Base-by-base conservation (phyloP, 2,329 filamentous ascomycete genomes). In the Epichloe sp. region DNA sequence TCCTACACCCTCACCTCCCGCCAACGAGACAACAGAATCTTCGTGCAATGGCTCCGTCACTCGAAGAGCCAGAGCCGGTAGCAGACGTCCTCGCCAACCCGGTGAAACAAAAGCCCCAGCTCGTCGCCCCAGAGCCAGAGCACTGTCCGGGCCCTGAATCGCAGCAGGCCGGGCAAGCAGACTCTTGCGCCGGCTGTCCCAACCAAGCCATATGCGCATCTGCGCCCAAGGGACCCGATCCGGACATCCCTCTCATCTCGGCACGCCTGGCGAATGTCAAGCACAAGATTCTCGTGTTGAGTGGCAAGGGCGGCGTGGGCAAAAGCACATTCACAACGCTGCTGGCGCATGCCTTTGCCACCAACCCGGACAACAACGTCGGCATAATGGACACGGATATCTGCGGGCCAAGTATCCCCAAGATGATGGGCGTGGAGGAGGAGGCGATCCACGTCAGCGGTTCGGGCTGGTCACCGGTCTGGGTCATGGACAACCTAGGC, bases 371-470 rank as follows among this genome's bases (percentile, higher is more conserved):
- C 44, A 84, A 74, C 52, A 88, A 81, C 1, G 87, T 98, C 31
- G 93, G 91, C 19, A 84, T 98, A 59, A 96, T 97, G 88, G 93
- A 98, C 68, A 94, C 93, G 6, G 93, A 98, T 67, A 95, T 98
- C 55, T 96, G 89, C 69, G 93, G 93, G 0, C 93, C 93, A 0
- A 88, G 83, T 56, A 96, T 98, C 61, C 93, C 93, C 19, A 96
- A 96, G 72, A 97, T 98, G 91, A 90, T 98, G 83, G 93, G 93
- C 36, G 91, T 96, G 1, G 90, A 96, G 68, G 73, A 81, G 26
- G 91, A 98, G 70, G 95, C 86, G 1, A 93, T 98, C 49, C 93
- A 98, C 65, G 82, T 95, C 49, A 93, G 84, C 63, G 85, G 80
- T 49, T 80, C 84, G 1, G 93, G 93, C 2, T 96, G 90, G 93